Base-by-base conservation (phyloP, 192 early-diverging fungal genomes). In the Entomortierella chlamydospora region DNA sequence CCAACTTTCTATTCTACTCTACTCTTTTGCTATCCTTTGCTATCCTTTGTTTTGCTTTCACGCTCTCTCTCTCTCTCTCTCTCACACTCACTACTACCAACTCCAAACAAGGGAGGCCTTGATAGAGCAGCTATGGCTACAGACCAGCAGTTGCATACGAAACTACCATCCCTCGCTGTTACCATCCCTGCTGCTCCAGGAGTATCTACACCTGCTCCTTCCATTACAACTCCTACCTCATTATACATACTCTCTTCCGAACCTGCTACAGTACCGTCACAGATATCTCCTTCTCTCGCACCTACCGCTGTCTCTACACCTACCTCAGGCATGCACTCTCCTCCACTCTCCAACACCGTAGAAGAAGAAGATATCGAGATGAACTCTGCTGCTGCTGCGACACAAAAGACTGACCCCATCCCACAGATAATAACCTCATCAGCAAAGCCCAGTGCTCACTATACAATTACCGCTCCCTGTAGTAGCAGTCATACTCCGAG, bases 311-410 rank as follows among this genome's bases (percentile, higher is more conserved):
- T 62, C 33, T 62, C 64, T 23, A 74, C 72, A 30, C 63, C 64
- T 3, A 61, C 64, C 30, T 74, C 72, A 1, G 72, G 72, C 2
- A 74, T 74, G 72, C 72, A 74, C 51, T 74, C 72, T 22, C 72
- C 72, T 0, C 72, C 72, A 30, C 63, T 74, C 22, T 74, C 72
- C 4, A 59, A 57, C 37, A 55, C 72, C 0, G 51, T 54, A 23
- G 57, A 67, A 22, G 72, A 74, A 7, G 58, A 74, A 25, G 56
- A 34, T 18, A 17, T 45, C 8, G 72, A 67, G 18, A 53, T 59
- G 63, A 67, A 34, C 51, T 37, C 41, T 13, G 50, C 52, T 37
- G 34, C 47, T 28, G 20, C 59, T 2, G 43, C 62, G 17, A 58
- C 55, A 12, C 62, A 54, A 22, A 22, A 26, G 25, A 33, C 69